These are phyloP conservation scores for Physcomitrium patens DNA, from an alignment of 225 moss, liverwort and hornwort genomes.

Conservation along the genomic window DNA sequence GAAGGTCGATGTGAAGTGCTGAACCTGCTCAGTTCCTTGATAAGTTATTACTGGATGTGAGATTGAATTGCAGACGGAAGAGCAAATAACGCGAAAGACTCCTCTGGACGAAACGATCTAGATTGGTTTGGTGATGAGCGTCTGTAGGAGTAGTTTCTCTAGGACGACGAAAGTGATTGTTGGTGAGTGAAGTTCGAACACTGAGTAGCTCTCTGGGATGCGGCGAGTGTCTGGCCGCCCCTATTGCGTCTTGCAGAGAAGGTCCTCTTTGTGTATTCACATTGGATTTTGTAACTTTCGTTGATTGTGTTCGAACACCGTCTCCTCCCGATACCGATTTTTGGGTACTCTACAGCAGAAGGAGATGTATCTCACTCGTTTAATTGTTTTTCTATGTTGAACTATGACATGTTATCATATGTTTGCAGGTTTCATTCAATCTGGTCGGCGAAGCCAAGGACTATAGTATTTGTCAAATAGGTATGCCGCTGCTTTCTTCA, in stretches of 20 bases:
- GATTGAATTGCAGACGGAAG: background rate
- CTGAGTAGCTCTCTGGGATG: background rate
- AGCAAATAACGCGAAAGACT: background rate
- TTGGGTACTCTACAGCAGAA: background rate
- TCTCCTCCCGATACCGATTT: background rate
- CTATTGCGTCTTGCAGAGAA: background rate
- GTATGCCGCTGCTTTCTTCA: background rate
- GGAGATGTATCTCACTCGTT: background rate
- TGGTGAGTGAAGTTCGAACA: too few relatives aligned
- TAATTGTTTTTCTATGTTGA: too few relatives aligned
- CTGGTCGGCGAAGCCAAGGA: slow-evolving; percentile 7
- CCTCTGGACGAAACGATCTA: too few relatives aligned
- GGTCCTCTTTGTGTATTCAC: background rate
- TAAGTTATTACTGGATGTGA: background rate
- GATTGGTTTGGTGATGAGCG: too few relatives aligned
- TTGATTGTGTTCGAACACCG: background rate
- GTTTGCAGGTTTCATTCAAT: slow-evolving; percentile 15
- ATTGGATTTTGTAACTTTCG: background rate
- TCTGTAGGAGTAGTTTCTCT: too few relatives aligned
- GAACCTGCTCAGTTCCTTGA: background rate
- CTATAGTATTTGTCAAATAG: slow-evolving; percentile 1
- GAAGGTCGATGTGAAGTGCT: background rate
- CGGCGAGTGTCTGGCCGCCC: background rate
- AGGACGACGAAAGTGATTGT: too few relatives aligned
- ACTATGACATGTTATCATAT: background rate